Evolutionary conservation across 306 rosid species (phyloP).

Genomic region (Cucumis cinereus): DNA sequence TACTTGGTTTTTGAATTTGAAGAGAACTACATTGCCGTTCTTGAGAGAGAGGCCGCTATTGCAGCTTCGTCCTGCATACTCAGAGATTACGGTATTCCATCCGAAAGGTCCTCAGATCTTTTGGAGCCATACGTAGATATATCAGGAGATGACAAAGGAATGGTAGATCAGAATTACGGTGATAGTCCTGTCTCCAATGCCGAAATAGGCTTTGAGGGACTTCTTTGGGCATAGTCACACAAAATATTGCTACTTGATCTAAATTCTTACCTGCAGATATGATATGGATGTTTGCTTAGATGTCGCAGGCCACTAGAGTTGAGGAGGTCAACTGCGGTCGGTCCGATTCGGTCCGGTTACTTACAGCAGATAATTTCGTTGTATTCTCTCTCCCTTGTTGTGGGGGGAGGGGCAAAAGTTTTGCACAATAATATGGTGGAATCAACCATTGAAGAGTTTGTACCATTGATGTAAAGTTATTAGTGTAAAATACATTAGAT

Average conservation of each 20-base stretch:
- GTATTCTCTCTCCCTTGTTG: neutral
- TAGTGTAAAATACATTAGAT: neutral
- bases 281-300: neutral
- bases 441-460: neutral
- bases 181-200: constrained; percentile 64
- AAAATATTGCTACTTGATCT: neutral
- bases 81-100: constrained; percentile 72
- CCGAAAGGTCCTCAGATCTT: constrained; percentile 77
- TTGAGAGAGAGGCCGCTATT: constrained; percentile 57
- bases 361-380: neutral
- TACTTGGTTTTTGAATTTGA: constrained; percentile 78
- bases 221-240: constrained; percentile 45
- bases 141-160: constrained; percentile 23
- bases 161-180: constrained; percentile 28
- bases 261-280: neutral
- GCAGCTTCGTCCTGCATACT: constrained; percentile 64
- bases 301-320: neutral
- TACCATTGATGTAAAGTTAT: constrained; percentile 10
- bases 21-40: constrained; percentile 64
- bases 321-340: neutral
- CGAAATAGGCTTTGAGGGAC: constrained; percentile 66
- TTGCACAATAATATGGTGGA: neutral
- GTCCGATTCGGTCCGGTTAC: too few relatives aligned
- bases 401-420: neutral
- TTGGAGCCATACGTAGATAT: constrained; percentile 55